A percentile compares a stretch with the other conserved stretches of the same genome.
phyloP scores from a whole-genome alignment of 2,329 filamentous ascomycete species.

The Fusarium algeriense region DNA sequence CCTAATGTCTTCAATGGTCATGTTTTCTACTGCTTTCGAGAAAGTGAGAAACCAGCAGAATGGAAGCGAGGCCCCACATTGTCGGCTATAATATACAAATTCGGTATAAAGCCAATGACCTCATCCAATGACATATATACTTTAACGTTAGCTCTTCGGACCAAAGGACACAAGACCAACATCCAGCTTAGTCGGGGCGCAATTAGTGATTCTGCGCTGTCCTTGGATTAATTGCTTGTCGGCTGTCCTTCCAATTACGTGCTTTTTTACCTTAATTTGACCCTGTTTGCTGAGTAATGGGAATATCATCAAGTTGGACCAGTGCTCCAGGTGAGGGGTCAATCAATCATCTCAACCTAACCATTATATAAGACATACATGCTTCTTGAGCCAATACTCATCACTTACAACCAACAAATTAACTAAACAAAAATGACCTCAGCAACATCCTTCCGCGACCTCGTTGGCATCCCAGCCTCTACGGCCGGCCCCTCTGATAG shows the following conservation, averaged over 20 bases:
- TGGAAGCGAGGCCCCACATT: neutral
- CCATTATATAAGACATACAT: neutral
- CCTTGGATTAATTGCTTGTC: fast-evolving
- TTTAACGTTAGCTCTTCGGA: neutral
- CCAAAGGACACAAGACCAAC: conserved; percentile 10
- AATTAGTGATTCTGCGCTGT: neutral
- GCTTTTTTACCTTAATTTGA: neutral
- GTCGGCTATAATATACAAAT: neutral
- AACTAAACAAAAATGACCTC: neutral
- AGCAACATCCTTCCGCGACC: conserved; percentile 17
- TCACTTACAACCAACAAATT: too few species aligned
- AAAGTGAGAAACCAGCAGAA: neutral
- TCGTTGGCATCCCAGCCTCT: conserved; percentile 65
- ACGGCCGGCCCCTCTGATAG: conserved; percentile 69
- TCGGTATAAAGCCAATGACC: neutral
- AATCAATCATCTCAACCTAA: neutral
- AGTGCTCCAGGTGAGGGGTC: conserved; percentile 1
- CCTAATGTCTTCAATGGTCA: neutral
- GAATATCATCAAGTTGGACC: neutral
- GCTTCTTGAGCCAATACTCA: too few species aligned
- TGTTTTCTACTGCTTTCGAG: neutral
- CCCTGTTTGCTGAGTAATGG: conserved; percentile 13
- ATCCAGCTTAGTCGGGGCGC: neutral
- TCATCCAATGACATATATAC: neutral
- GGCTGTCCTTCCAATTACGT: conserved; percentile 1